Evolutionary conservation across 2,329 filamentous ascomycete genomes (phyloP).

Genomic region (Shiraia sp.): DNA sequence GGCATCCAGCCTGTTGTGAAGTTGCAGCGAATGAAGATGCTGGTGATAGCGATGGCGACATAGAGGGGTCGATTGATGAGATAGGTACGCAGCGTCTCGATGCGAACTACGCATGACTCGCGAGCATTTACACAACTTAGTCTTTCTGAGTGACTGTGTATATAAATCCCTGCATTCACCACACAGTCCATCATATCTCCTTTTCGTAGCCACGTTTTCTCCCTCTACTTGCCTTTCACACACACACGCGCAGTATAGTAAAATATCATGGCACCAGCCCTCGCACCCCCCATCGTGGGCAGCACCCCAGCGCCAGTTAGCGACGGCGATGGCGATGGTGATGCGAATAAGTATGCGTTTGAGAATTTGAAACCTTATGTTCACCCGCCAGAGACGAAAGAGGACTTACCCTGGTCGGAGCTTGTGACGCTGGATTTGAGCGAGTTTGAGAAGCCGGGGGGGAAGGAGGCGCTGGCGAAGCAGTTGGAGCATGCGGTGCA

Average conservation of each 20-base stretch:
- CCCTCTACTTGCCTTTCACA: too few species aligned
- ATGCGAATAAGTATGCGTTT: constrained; percentile 44
- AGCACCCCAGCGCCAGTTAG: too few species aligned
- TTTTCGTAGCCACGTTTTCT: too few species aligned
- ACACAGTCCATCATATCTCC: too few species aligned
- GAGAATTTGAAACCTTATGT: constrained; percentile 43
- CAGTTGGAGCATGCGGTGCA: constrained; percentile 60
- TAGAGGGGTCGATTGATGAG: constrained; percentile 17
- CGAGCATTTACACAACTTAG: too few species aligned
- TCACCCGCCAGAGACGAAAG: constrained; percentile 54
- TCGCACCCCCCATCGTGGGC: too few species aligned
- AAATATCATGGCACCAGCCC: too few species aligned
- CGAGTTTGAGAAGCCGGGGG: constrained; percentile 58
- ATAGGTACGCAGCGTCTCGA: constrained; percentile 1
- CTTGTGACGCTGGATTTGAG: constrained; percentile 62
- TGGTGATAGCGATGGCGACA: constrained; percentile 19
- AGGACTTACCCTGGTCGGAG: constrained; percentile 58
- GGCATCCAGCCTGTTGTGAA: constrained; percentile 1
- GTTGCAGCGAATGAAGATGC: constrained; percentile 11
- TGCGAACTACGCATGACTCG: too few species aligned
- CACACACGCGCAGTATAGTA: too few species aligned
- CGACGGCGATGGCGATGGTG: too few species aligned
- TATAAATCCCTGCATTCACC: too few species aligned
- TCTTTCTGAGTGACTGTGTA: too few species aligned
- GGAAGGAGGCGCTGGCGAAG: constrained; percentile 58